Evolutionary conservation across 768 basidiomycete species (phyloP).

Genomic region (Imleria badia): DNA sequence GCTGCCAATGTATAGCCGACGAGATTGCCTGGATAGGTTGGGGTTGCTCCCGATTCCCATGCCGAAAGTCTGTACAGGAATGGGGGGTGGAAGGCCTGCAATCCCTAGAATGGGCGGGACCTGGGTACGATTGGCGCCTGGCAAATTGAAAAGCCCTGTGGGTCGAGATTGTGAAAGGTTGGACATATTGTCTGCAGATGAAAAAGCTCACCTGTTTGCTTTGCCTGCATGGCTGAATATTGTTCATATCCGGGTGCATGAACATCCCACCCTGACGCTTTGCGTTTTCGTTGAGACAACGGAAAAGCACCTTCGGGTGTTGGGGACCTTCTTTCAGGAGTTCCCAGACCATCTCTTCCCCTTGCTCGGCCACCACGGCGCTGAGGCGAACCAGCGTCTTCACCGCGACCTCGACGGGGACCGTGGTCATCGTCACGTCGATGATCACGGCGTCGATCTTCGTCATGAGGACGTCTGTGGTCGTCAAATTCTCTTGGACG

Average conservation of each 20-base stretch:
- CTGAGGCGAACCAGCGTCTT: constrained; percentile 40
- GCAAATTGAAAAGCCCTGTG: constrained; percentile 91
- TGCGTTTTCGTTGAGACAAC: constrained; percentile 82
- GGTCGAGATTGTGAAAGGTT: constrained; percentile 13
- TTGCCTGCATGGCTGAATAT: constrained; percentile 95
- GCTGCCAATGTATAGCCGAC: constrained; percentile 95
- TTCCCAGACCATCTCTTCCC: constrained; percentile 49
- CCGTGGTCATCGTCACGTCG: constrained; percentile 43
- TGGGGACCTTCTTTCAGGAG: constrained; percentile 81
- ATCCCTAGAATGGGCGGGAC: constrained; percentile 80
- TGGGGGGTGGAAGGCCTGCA: constrained; percentile 77
- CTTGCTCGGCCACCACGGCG: constrained; percentile 50
- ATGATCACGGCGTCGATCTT: constrained; percentile 50
- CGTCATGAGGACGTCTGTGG: constrained; percentile 44
- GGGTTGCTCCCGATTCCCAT: constrained; percentile 87
- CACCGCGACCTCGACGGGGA: constrained; percentile 34
- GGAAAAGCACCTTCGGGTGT: constrained; percentile 85
- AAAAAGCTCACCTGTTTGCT: constrained; percentile 77
- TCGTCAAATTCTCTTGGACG: constrained; percentile 49
- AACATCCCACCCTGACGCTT: constrained; percentile 95
- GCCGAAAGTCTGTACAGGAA: constrained; percentile 81
- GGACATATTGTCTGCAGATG: neutral
- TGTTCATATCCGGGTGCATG: constrained; percentile 95
- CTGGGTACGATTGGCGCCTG: constrained; percentile 90
- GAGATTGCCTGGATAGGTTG: constrained; percentile 89